A percentile compares a stretch with the other conserved stretches of the same genome.
phyloP scores from a whole-genome alignment of 306 rosid species.

The Hippophae tibetana region DNA sequence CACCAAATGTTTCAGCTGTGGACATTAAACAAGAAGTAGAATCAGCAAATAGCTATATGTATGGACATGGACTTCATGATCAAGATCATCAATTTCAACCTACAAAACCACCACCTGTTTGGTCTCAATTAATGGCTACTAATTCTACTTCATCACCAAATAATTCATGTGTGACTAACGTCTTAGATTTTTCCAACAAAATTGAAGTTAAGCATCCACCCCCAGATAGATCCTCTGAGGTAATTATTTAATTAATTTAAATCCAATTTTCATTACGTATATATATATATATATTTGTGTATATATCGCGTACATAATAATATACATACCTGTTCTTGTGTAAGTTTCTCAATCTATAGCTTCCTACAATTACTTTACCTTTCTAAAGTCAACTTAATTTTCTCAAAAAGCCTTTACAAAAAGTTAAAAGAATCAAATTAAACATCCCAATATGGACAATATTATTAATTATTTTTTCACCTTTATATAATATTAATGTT shows the following conservation, averaged over 20 bases:
- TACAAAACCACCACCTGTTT: slow-evolving; percentile 15
- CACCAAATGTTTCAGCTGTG: slow-evolving; percentile 27
- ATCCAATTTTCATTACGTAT: too few relatives aligned
- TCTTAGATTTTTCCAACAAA: slow-evolving; percentile 73
- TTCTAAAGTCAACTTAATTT: too few relatives aligned
- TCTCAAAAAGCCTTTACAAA: too few relatives aligned
- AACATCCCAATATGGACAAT: too few relatives aligned
- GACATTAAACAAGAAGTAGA: slow-evolving; percentile 58
- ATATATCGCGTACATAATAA: background rate
- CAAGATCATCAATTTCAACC: slow-evolving; percentile 37
- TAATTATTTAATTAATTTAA: slow-evolving; percentile 5
- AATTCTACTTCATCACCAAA: slow-evolving; percentile 37
- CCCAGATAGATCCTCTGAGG: slow-evolving; percentile 80
- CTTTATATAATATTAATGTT: too few relatives aligned
- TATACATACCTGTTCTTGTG: too few relatives aligned
- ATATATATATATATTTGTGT: background rate
- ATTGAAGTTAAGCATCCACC: slow-evolving; percentile 37
- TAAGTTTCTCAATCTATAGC: too few relatives aligned
- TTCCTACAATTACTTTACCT: too few relatives aligned
- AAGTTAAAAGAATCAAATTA: too few relatives aligned
- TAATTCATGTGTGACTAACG: slow-evolving; percentile 71
- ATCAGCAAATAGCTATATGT: slow-evolving; percentile 37
- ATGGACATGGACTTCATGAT: slow-evolving; percentile 33
- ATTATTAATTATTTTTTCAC: too few relatives aligned
- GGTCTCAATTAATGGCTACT: slow-evolving; percentile 39